A percentile compares a stretch with the other conserved stretches of the same genome.
These are phyloP conservation scores for Eutrema heterophyllum DNA, from an alignment of 345 rosid genomes.

Conservation along the genomic window DNA sequence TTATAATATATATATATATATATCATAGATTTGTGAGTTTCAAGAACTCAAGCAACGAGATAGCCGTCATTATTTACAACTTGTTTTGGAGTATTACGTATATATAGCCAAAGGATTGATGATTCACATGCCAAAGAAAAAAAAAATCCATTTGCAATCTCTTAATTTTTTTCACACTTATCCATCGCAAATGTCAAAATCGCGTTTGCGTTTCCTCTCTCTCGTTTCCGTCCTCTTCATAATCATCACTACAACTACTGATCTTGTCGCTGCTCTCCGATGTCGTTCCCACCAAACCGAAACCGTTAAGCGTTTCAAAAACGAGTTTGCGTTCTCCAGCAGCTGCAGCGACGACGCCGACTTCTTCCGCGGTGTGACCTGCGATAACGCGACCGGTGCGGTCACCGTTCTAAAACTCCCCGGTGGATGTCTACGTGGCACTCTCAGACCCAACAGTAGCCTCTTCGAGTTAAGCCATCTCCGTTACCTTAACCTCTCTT, in stretches of 20 bases:
- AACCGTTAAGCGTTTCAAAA: slow-evolving; percentile 3
- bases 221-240: background rate
- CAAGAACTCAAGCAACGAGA: background rate
- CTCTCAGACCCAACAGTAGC: slow-evolving; percentile 18
- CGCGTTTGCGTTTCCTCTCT: slow-evolving; percentile 8
- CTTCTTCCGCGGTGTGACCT: slow-evolving; percentile 7
- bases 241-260: background rate
- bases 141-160: background rate
- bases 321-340: slow-evolving; percentile 21
- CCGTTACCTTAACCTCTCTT: slow-evolving; percentile 6
- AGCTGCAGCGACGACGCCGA: slow-evolving; percentile 1
- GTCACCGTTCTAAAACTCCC: background rate
- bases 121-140: background rate
- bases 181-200: background rate
- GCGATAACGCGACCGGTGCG: slow-evolving; percentile 25
- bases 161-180: background rate
- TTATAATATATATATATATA: background rate
- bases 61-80: background rate
- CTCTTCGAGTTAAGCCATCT: slow-evolving; percentile 15
- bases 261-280: background rate
- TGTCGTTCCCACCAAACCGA: slow-evolving; percentile 26
- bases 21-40: background rate
- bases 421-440: slow-evolving; percentile 10
- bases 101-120: background rate
- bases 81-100: background rate